These are phyloP conservation scores for Candida nemodendra DNA, from an alignment of 805 yeast species.

Conservation along the genomic window DNA sequence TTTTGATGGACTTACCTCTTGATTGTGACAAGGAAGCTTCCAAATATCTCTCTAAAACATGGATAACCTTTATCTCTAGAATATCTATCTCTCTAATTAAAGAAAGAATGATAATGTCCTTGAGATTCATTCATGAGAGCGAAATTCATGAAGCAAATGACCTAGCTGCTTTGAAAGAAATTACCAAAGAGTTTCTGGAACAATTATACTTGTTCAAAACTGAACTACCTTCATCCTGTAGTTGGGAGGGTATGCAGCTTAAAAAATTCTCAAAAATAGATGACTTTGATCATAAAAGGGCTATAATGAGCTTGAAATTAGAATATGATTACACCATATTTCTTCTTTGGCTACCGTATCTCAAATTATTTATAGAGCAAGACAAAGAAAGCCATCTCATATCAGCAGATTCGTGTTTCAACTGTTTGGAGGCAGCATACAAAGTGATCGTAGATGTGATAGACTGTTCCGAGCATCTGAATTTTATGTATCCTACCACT, in stretches of 20 bases:
- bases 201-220: background rate
- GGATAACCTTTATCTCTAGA: slow-evolving; percentile 1
- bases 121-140: background rate
- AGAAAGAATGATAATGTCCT: background rate
- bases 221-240: background rate
- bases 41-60: background rate
- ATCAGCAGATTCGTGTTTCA: background rate
- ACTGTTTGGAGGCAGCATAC: background rate
- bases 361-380: background rate
- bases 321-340: background rate
- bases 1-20: slow-evolving; percentile 1
- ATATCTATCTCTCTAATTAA: background rate
- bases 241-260: background rate
- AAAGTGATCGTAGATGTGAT: background rate
- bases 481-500: background rate
- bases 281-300: background rate
- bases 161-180: background rate
- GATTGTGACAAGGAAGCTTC: slow-evolving; percentile 2
- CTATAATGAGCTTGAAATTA: background rate
- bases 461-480: background rate
- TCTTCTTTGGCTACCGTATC: background rate
- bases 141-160: background rate
- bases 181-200: background rate
- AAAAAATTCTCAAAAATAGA: too few relatives aligned
- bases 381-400: background rate